Conservation (phyloP, 1,139 yeast genomes). For the Pichia sp. region DNA sequence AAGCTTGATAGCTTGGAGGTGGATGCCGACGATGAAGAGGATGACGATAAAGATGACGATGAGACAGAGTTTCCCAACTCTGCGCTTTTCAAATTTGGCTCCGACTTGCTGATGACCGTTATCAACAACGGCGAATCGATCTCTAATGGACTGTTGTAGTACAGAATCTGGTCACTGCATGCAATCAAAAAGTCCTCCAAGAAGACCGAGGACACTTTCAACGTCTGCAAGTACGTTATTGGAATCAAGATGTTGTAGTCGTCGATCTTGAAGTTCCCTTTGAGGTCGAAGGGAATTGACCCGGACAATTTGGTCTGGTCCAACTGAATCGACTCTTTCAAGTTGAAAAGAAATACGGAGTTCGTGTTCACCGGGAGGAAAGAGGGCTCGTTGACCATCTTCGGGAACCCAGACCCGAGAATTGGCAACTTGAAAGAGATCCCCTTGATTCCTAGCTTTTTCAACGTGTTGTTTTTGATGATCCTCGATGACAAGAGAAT, state of each 20-base stretch:
- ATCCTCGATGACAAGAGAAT: slow-evolving; percentile 17
- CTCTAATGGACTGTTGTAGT: slow-evolving; percentile 27
- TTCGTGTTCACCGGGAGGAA: slow-evolving; percentile 20
- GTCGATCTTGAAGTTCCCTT: slow-evolving; percentile 18
- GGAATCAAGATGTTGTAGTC: slow-evolving; percentile 25
- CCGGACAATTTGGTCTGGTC: slow-evolving; percentile 7
- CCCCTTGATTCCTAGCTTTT: slow-evolving; percentile 18
- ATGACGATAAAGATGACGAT: background rate
- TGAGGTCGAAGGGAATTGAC: slow-evolving; percentile 21
- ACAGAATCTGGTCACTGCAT: slow-evolving; percentile 13
- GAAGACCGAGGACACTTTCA: background rate
- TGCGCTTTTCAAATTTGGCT: background rate
- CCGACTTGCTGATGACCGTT: slow-evolving; percentile 19
- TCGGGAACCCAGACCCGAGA: slow-evolving; percentile 6
- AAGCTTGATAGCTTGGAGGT: background rate
- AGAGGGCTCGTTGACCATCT: slow-evolving; percentile 8
- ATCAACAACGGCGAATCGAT: slow-evolving; percentile 35
- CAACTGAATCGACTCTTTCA: slow-evolving; percentile 9
- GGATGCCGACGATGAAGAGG: background rate
- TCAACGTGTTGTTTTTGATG: slow-evolving; percentile 10
- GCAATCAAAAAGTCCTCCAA: slow-evolving; percentile 1
- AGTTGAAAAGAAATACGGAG: slow-evolving; percentile 22
- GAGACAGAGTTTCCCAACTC: background rate
- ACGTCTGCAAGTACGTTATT: slow-evolving; percentile 13
- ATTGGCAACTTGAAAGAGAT: slow-evolving; percentile 11